phyloP scores from a whole-genome alignment of 352 stramenopile genomes.

The Saprolegnia diclina region DNA sequence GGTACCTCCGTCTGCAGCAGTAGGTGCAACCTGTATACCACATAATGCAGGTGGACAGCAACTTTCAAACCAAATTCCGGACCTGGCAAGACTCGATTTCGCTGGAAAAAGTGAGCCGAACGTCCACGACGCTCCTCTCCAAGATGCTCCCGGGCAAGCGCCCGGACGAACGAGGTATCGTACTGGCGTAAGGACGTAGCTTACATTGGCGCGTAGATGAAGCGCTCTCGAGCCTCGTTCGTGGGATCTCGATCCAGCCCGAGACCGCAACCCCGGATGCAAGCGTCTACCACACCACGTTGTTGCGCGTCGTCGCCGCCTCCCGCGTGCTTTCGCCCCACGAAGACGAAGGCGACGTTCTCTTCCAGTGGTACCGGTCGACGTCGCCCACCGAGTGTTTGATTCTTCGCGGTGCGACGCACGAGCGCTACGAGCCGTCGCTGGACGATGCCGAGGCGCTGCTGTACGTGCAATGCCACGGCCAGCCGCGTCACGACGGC shows the following conservation, averaged over 20 bases:
- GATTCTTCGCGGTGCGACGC: conserved; percentile 10
- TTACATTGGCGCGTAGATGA: neutral
- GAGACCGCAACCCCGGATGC: no score
- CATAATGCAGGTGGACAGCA: neutral
- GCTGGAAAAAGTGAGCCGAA: conserved; percentile 10
- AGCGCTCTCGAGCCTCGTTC: neutral
- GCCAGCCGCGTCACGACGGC: neutral
- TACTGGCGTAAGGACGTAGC: neutral
- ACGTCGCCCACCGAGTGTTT: neutral
- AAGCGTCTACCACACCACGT: conserved; percentile 11
- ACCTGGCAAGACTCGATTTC: conserved; percentile 19
- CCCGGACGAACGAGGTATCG: neutral
- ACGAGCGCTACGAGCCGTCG: conserved; percentile 9
- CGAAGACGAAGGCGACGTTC: conserved; percentile 15
- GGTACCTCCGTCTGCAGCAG: no score
- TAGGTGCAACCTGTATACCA: no score
- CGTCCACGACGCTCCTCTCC: neutral
- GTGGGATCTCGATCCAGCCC: neutral
- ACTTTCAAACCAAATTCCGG: conserved; percentile 17
- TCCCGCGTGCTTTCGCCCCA: neutral
- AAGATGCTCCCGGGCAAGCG: conserved; percentile 12
- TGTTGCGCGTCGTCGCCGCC: conserved; percentile 5
- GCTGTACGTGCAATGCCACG: neutral
- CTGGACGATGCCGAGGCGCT: conserved; percentile 10
- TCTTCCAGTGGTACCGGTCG: conserved; percentile 16